Evolutionary conservation across 108 stramenopile species (phyloP).

Genomic region (Aureococcus anophagefferens): DNA sequence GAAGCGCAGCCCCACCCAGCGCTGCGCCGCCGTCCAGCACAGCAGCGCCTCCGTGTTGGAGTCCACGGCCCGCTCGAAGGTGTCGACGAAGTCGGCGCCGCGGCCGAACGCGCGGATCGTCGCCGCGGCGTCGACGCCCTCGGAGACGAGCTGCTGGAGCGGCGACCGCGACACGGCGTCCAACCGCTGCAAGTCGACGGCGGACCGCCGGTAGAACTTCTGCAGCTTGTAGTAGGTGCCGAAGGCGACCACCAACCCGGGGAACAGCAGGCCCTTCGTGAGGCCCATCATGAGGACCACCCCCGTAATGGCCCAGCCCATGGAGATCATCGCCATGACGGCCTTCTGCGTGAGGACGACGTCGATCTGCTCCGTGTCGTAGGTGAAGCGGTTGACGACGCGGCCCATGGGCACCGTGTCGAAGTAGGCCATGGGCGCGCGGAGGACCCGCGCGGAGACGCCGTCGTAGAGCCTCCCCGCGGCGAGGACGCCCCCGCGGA

Average conservation of each 20-base stretch:
- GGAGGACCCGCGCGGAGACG: slow-evolving; percentile 43
- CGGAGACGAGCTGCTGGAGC: slow-evolving; percentile 37
- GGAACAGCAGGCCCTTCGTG: slow-evolving; percentile 19
- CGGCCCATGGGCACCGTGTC: slow-evolving; percentile 88
- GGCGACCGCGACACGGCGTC: slow-evolving; percentile 34
- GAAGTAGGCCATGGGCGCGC: slow-evolving; percentile 75
- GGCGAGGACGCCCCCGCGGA: slow-evolving; percentile 9
- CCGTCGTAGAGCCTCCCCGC: slow-evolving; percentile 4
- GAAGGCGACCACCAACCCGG: slow-evolving; percentile 11
- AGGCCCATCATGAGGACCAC: slow-evolving; percentile 18
- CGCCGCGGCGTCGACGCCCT: slow-evolving; percentile 39
- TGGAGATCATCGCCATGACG: slow-evolving; percentile 7
- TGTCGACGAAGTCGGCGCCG: neutral
- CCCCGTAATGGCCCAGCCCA: slow-evolving; percentile 8
- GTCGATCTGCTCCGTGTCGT: slow-evolving; percentile 69
- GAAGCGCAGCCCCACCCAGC: slow-evolving; percentile 71
- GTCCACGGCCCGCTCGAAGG: neutral
- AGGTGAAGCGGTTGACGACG: slow-evolving; percentile 81
- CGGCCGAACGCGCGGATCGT: slow-evolving; percentile 42
- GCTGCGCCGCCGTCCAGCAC: slow-evolving; percentile 6
- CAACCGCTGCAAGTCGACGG: slow-evolving; percentile 43
- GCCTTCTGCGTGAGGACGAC: slow-evolving; percentile 5
- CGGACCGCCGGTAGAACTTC: slow-evolving; percentile 25
- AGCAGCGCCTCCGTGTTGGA: slow-evolving; percentile 6
- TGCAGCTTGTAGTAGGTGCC: slow-evolving; percentile 21